Percentiles rank a stretch among this genome's conserved stretches.
These are phyloP conservation scores for Epichloe sp. DNA, from an alignment of 2,329 filamentous ascomycete species.

Conservation along the genomic window DNA sequence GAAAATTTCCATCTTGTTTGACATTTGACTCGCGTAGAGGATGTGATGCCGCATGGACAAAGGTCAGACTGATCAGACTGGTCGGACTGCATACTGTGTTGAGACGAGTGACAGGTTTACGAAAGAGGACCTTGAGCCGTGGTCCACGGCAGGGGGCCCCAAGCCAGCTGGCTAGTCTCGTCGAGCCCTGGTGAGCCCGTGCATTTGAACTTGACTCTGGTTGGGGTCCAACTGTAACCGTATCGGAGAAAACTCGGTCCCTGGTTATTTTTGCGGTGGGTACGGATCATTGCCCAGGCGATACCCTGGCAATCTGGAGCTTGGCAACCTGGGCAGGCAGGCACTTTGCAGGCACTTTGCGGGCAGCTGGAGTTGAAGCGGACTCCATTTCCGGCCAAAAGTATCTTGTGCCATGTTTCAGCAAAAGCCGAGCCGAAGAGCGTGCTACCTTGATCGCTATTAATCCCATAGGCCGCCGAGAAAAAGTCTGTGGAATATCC, in stretches of 20 bases:
- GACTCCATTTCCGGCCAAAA: not conserved
- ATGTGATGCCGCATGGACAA: not conserved
- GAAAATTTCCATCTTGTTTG: constrained; percentile 1
- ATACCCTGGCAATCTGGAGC: no score
- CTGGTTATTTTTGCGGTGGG: not conserved
- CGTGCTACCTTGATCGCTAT: not conserved
- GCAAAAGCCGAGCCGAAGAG: not conserved
- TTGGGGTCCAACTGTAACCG: not conserved
- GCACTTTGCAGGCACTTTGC: no score
- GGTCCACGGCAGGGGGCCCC: not conserved
- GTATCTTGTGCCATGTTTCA: no score
- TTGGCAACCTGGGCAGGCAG: no score
- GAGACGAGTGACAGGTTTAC: not conserved
- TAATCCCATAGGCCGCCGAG: no score
- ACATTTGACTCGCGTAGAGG: not conserved
- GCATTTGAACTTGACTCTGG: not conserved
- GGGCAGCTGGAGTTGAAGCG: not conserved
- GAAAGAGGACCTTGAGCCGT: not conserved
- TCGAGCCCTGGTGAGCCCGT: not conserved
- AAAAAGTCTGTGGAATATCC: no score
- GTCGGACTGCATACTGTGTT: not conserved
- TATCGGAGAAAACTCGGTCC: constrained; percentile 1
- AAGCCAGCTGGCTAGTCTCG: not conserved
- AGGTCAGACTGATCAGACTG: not conserved
- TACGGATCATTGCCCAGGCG: no score